Conservation (phyloP, 139 green algal genomes). For the Desmodesmus armatus region DNA sequence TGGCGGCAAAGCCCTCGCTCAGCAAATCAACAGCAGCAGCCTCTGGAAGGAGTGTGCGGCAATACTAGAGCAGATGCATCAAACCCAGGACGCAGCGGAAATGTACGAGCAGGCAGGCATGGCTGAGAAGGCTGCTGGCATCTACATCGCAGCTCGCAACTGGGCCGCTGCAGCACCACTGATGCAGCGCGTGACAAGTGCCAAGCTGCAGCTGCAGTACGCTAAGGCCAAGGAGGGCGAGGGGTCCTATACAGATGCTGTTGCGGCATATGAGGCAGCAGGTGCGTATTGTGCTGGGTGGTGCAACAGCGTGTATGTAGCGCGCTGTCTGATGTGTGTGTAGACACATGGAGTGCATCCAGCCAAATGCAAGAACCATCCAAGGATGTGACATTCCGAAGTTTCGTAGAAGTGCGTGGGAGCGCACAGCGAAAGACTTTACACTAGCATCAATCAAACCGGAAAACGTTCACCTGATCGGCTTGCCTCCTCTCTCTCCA, state of each 20-base stretch:
- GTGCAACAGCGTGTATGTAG: too few species aligned
- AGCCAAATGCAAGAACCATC: too few species aligned
- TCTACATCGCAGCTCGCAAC: conserved; percentile 83
- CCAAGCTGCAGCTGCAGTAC: conserved; percentile 81
- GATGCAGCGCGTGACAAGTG: conserved; percentile 72
- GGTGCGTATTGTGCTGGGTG: conserved; percentile 25
- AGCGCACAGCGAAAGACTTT: too few species aligned
- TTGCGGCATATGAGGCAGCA: conserved; percentile 49
- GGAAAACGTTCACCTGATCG: too few species aligned
- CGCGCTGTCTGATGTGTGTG: too few species aligned
- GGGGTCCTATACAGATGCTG: conserved; percentile 61
- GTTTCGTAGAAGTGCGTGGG: too few species aligned
- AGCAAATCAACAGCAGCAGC: conserved; percentile 38
- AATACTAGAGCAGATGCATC: conserved; percentile 76
- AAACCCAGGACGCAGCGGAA: conserved; percentile 80
- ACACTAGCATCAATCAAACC: too few species aligned
- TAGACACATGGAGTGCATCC: too few species aligned
- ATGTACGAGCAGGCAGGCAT: conserved; percentile 81
- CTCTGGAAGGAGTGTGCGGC: conserved; percentile 81
- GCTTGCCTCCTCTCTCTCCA: too few species aligned
- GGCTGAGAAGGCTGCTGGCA: conserved; percentile 78
- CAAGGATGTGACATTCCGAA: too few species aligned
- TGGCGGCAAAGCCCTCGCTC: conserved; percentile 64
- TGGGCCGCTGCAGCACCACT: conserved; percentile 74
- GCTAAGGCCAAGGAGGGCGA: conserved; percentile 85